Conservation (phyloP, 2,329 filamentous ascomycete species). For the Pyricularia grisea region DNA sequence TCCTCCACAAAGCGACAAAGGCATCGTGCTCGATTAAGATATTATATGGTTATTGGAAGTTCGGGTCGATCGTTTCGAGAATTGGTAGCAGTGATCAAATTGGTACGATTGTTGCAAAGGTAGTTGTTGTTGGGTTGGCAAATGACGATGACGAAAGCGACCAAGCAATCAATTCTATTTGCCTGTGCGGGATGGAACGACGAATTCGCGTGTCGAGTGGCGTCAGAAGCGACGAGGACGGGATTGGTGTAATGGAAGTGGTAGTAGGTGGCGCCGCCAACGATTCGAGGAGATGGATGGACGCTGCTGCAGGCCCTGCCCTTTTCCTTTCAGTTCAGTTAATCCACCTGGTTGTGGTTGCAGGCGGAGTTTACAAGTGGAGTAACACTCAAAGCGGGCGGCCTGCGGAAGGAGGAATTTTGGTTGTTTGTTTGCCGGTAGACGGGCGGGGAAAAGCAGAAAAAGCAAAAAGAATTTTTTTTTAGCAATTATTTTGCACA, state of each 20-base stretch:
- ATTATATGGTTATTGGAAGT: neutral
- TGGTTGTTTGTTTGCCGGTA: neutral
- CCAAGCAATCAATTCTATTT: neutral
- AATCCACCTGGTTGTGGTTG: neutral
- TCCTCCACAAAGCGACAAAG: slow-evolving; percentile 51
- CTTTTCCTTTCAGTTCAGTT: neutral
- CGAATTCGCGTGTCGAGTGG: neutral
- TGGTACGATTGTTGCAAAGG: neutral
- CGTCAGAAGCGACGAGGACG: neutral
- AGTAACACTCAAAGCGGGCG: neutral
- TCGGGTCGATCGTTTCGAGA: neutral
- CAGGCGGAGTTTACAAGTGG: neutral
- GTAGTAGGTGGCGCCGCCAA: neutral
- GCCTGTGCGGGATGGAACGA: neutral
- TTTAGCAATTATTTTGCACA: neutral
- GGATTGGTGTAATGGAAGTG: neutral
- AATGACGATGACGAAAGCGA: neutral
- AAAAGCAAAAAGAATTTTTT: neutral
- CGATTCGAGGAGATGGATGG: neutral
- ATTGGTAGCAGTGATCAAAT: neutral
- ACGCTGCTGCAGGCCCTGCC: neutral
- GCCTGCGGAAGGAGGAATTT: neutral
- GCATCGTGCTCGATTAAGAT: slow-evolving; percentile 19
- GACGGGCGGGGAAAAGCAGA: neutral
- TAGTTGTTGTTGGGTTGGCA: neutral